Evolutionary conservation across 2,329 filamentous ascomycete genomes (phyloP).

Genomic region (Colletotrichum sojae): DNA sequence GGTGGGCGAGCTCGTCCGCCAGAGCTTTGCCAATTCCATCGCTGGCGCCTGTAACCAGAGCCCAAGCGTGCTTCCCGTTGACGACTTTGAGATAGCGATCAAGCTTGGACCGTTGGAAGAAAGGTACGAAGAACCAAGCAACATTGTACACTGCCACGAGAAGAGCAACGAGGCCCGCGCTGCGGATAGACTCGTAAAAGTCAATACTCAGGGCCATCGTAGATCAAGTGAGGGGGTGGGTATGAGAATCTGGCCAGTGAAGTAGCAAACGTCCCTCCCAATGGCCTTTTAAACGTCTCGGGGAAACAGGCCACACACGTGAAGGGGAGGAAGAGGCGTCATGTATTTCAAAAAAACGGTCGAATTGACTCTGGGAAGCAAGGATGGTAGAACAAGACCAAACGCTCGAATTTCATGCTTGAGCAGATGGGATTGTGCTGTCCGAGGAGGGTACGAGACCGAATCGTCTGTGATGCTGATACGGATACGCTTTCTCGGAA

Average conservation of each 20-base stretch:
- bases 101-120: conserved; percentile 35
- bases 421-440: background rate
- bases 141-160: conserved; percentile 19
- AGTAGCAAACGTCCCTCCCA: background rate
- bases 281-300: conserved; percentile 4
- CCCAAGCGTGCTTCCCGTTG: conserved; percentile 53
- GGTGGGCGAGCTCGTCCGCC: conserved; percentile 63
- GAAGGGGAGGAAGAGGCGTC: conserved; percentile 12
- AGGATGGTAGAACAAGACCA: conserved; percentile 27
- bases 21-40: conserved; percentile 69
- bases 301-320: background rate
- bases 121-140: conserved; percentile 27
- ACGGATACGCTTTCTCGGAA: conserved; percentile 31
- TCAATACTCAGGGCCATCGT: conserved; percentile 6
- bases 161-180: conserved; percentile 18
- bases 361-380: conserved; percentile 21
- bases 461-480: conserved; percentile 8
- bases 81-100: conserved; percentile 44
- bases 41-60: conserved; percentile 66
- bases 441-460: conserved; percentile 12
- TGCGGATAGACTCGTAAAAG: conserved; percentile 1
- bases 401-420: conserved; percentile 31
- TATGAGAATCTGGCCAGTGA: too few species aligned
- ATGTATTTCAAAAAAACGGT: conserved; percentile 6
- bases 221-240: too few species aligned